Evolutionary conservation across 179 eudicot species (phyloP).

Genomic region (Pouteria campechiana): DNA sequence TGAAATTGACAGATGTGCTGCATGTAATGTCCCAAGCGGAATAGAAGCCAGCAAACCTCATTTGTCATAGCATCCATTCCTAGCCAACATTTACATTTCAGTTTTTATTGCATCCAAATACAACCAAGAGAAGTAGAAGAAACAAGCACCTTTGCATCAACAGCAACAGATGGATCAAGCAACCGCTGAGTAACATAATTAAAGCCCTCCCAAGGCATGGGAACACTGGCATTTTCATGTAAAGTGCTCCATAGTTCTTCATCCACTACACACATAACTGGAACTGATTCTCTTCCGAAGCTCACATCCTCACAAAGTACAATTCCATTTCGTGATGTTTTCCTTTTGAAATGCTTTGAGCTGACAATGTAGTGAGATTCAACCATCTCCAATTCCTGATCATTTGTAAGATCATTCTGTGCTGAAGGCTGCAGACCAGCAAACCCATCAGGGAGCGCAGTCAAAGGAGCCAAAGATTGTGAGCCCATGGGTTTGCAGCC

Average conservation of each 20-base stretch:
- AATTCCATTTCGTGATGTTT: slow-evolving; percentile 36
- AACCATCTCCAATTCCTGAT: slow-evolving; percentile 76
- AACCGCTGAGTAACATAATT: slow-evolving; percentile 57
- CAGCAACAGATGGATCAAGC: slow-evolving; percentile 35
- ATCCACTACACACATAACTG: slow-evolving; percentile 81
- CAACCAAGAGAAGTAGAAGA: neutral
- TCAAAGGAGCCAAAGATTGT: slow-evolving; percentile 16
- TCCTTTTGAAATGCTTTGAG: slow-evolving; percentile 44
- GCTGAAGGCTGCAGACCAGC: slow-evolving; percentile 10
- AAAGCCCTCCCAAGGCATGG: slow-evolving; percentile 95
- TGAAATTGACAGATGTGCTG: too few species aligned
- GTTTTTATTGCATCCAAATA: neutral
- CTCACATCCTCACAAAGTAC: slow-evolving; percentile 85
- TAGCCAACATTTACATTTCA: too few species aligned
- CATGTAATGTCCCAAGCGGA: too few species aligned
- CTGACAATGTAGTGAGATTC: slow-evolving; percentile 75
- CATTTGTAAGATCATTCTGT: slow-evolving; percentile 11
- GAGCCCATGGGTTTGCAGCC: slow-evolving; percentile 45
- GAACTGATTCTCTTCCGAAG: slow-evolving; percentile 70
- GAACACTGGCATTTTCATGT: slow-evolving; percentile 28
- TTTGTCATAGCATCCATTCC: too few species aligned
- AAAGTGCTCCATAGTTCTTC: slow-evolving; percentile 60
- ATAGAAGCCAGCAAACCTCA: too few species aligned
- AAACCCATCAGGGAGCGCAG: slow-evolving; percentile 16
- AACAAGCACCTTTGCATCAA: slow-evolving; percentile 45